Conservation (phyloP, 164 flowering plant species). For the Cinnamomum chago region DNA sequence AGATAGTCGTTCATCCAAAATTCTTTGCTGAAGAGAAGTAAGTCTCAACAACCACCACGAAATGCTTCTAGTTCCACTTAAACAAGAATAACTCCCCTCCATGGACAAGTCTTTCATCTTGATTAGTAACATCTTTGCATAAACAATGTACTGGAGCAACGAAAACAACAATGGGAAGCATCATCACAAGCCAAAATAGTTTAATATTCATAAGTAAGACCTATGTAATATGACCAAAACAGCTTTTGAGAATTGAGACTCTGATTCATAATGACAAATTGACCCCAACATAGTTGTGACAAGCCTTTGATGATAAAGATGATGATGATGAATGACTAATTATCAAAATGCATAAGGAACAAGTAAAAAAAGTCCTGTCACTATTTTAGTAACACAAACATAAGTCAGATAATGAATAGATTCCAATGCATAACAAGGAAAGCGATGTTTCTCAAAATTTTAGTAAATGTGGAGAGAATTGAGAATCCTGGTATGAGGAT, state of each 20-base stretch:
- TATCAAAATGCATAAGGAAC: background rate
- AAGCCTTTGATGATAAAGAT: too few species aligned
- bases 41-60: conserved; percentile 63
- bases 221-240: background rate
- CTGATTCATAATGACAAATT: background rate
- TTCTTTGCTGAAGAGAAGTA: conserved; percentile 41
- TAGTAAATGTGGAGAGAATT: too few species aligned
- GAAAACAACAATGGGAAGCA: background rate
- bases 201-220: background rate
- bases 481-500: too few species aligned
- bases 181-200: too few species aligned
- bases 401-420: background rate
- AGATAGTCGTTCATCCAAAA: conserved; percentile 52
- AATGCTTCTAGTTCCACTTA: conserved; percentile 41
- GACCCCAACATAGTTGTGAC: too few species aligned
- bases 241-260: background rate
- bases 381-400: background rate
- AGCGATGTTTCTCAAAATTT: too few species aligned
- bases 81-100: conserved; percentile 22
- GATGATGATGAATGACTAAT: background rate
- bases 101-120: conserved; percentile 51
- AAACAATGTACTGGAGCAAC: conserved; percentile 61
- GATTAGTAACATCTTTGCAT: conserved; percentile 70
- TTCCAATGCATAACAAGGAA: background rate
- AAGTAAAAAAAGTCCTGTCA: background rate